Evolutionary conservation across 73 alveolate genomes (phyloP).

Genomic region (Paramecium biaurelia): DNA sequence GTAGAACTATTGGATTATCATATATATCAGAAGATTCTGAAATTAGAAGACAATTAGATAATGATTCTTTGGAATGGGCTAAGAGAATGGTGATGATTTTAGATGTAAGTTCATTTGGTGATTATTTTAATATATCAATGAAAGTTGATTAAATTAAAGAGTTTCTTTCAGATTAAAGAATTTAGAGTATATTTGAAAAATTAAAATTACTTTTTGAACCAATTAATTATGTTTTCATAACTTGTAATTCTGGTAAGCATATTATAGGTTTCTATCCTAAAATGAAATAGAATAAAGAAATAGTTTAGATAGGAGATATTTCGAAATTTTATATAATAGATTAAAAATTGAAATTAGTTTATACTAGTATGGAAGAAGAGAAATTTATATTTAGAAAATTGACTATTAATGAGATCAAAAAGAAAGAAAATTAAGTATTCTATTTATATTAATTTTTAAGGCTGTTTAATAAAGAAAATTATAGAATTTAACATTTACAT

Average conservation of each 20-base stretch:
- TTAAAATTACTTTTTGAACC: neutral
- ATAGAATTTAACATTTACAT: neutral
- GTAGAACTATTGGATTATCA: neutral
- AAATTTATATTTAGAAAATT: neutral
- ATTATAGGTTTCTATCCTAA: conserved; percentile 43
- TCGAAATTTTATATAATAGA: neutral
- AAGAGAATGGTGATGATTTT: neutral
- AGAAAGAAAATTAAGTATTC: neutral
- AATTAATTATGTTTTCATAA: neutral
- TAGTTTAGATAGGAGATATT: neutral
- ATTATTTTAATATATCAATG: neutral
- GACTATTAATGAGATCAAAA: neutral
- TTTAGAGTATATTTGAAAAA: neutral
- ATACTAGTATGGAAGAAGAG: conserved; percentile 32
- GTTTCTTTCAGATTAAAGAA: neutral
- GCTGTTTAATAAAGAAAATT: neutral
- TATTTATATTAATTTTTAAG: neutral
- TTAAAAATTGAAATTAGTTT: neutral
- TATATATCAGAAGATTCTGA: neutral
- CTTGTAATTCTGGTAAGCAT: neutral
- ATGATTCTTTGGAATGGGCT: neutral
- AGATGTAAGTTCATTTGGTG: conserved; percentile 15
- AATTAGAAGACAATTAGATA: neutral
- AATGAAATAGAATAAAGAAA: neutral
- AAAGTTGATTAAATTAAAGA: neutral